Evolutionary conservation across 108 stramenopile genomes (phyloP), one percentile per base, ranked within the genome.

Genomic region (Thalassiosira profunda): DNA sequence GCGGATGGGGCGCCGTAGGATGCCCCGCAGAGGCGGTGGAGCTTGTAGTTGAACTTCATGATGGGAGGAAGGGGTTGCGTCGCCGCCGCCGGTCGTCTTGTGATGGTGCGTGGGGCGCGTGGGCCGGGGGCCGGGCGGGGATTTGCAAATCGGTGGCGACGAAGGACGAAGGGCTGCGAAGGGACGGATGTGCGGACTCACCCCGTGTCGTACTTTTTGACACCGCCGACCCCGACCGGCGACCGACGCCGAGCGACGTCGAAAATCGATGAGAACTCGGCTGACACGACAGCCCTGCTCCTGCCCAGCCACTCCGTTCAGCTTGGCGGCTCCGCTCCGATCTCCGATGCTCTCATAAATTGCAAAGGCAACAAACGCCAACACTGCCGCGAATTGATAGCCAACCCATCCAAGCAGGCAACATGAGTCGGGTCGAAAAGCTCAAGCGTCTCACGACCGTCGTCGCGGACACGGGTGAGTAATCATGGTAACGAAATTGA

Each of bases 41-140:
- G 84, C 38, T 94, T 90, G 83, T 96, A 99, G 47, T 96, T 94
- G 69, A 99, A 97, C 72, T 92, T 92, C 94, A 92, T 92, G 18
- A 14, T 49, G 31, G 29, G 14, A n/a, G n/a, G n/a, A n/a, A n/a
- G n/a, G n/a, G n/a, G n/a, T n/a, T n/a, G n/a, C n/a, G n/a, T n/a
- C n/a, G n/a, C n/a, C n/a, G n/a, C n/a, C n/a, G n/a, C n/a, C n/a
- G n/a, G 10, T 40, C 10, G 10, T 40, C 38, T 31, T 5, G 31
- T 30, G 29, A 2, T 30, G 8, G 31, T n/a, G 51, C 51, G 15
- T 29, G 31, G 24, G 28, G 51, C 51, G 51, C 15, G 18, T 15
- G 24, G 47, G 24, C 29, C 2, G 2, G 11, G 47, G 25, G 24
- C 2, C n/a, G 10, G 14, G 21, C 1, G 0, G 0, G 21, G 5